Conservation (phyloP, 2,329 filamentous ascomycete species). For the Emergomyces africanus region DNA sequence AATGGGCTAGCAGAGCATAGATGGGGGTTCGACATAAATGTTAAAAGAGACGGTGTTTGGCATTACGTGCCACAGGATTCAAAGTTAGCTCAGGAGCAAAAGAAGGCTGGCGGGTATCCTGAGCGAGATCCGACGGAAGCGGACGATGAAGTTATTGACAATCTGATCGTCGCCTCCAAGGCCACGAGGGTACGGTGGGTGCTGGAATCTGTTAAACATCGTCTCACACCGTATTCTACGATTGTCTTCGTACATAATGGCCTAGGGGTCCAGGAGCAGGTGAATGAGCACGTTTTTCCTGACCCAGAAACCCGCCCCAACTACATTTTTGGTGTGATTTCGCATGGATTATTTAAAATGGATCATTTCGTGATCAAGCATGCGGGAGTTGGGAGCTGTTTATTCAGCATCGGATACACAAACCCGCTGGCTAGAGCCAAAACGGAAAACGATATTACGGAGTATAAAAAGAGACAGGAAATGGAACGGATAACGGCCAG, state of each 20-base stretch:
- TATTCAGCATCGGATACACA: slow-evolving; percentile 37
- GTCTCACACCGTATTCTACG: slow-evolving; percentile 55
- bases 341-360: slow-evolving; percentile 42
- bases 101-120: neutral
- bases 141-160: slow-evolving; percentile 46
- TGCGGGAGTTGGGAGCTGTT: slow-evolving; percentile 46
- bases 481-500: neutral
- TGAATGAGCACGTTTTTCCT: slow-evolving; percentile 59
- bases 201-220: slow-evolving; percentile 51
- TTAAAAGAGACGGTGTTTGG: slow-evolving; percentile 23
- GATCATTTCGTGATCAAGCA: slow-evolving; percentile 43
- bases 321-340: slow-evolving; percentile 60
- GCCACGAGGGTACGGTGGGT: slow-evolving; percentile 54
- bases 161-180: slow-evolving; percentile 70
- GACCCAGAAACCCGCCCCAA: slow-evolving; percentile 53
- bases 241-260: slow-evolving; percentile 70
- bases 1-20: slow-evolving; percentile 31
- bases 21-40: slow-evolving; percentile 32
- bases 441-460: slow-evolving; percentile 7
- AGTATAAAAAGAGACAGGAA: neutral
- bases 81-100: slow-evolving; percentile 7
- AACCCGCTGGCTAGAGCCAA: slow-evolving; percentile 8
- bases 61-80: slow-evolving; percentile 7
- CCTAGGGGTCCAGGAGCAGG: slow-evolving; percentile 67
- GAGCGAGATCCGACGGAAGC: neutral